Conservation (phyloP, 2,329 filamentous ascomycete genomes). For the Ophiostoma tasmaniense region DNA sequence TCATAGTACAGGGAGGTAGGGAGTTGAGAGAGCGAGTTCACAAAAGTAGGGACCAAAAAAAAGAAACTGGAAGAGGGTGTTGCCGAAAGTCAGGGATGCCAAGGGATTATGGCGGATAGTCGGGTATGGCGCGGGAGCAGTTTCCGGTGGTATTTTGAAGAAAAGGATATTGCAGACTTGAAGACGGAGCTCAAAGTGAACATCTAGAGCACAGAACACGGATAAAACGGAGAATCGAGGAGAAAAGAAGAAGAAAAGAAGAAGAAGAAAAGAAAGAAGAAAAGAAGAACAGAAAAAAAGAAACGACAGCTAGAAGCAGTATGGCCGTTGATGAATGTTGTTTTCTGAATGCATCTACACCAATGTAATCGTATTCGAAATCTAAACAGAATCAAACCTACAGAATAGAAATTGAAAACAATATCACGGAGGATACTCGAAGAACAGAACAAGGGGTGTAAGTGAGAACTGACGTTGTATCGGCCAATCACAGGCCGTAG, state of each 20-base stretch:
- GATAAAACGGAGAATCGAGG: background rate
- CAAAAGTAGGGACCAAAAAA: background rate
- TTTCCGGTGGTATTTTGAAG: no score
- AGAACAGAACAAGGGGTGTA: slow-evolving; percentile 9
- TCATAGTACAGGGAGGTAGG: background rate
- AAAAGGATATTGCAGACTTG: no score
- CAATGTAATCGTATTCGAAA: no score
- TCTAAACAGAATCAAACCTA: background rate
- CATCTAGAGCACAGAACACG: no score
- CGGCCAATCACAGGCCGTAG: slow-evolving; percentile 13
- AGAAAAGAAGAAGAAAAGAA: background rate
- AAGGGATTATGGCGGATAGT: background rate
- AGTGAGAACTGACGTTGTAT: slow-evolving; percentile 8
- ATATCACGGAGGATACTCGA: background rate
- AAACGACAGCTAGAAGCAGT: background rate
- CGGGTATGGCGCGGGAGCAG: no score
- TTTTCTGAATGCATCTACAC: no score
- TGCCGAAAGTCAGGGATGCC: slow-evolving; percentile 10
- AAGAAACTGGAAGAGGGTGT: slow-evolving; percentile 7
- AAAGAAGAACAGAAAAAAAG: background rate
- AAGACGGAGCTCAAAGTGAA: no score
- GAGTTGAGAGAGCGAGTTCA: background rate
- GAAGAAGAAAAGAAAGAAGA: background rate
- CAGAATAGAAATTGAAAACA: background rate
- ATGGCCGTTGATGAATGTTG: background rate